Evolutionary conservation across 2,329 filamentous ascomycete genomes (phyloP).

Genomic region (Gaeumannomyces tritici): DNA sequence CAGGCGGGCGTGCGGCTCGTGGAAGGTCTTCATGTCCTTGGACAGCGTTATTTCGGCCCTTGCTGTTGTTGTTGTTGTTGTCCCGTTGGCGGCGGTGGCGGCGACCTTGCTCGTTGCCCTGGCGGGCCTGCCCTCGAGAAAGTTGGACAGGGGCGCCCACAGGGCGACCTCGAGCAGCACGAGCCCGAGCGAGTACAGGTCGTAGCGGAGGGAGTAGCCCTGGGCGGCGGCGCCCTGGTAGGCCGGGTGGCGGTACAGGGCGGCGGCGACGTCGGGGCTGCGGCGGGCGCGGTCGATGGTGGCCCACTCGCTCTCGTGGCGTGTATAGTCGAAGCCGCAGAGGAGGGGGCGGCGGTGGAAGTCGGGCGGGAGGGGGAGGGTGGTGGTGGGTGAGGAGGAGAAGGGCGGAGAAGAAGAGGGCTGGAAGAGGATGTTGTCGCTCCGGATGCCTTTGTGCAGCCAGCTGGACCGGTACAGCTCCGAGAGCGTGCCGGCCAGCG

Average conservation of each 20-base stretch:
- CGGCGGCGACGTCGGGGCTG: not conserved
- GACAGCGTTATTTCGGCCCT: not conserved
- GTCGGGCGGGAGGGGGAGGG: conserved; percentile 11
- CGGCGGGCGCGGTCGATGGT: conserved; percentile 2
- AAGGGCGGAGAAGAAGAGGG: conserved; percentile 9
- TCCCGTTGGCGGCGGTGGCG: not conserved
- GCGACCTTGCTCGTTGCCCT: not conserved
- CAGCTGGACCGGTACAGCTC: conserved; percentile 46
- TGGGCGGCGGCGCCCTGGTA: conserved; percentile 1
- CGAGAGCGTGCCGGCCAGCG: conserved; percentile 41
- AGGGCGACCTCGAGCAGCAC: conserved; percentile 36
- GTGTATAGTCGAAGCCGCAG: conserved; percentile 45
- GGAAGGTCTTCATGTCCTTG: not conserved
- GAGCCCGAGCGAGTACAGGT: conserved; percentile 37
- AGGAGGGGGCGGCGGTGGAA: conserved; percentile 32
- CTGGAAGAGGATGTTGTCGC: conserved; percentile 39
- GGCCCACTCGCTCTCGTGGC: conserved; percentile 18
- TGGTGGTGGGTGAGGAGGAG: not conserved
- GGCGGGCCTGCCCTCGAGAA: conserved; percentile 8
- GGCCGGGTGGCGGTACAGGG: conserved; percentile 6
- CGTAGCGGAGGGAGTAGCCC: conserved; percentile 10
- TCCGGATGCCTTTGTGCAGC: conserved; percentile 49
- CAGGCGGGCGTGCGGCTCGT: not conserved
- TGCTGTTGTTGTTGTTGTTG: not conserved
- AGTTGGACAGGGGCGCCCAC: conserved; percentile 15